phyloP scores from a whole-genome alignment of 2,329 filamentous ascomycete species.

The Aspergillus pseudotamarii region DNA sequence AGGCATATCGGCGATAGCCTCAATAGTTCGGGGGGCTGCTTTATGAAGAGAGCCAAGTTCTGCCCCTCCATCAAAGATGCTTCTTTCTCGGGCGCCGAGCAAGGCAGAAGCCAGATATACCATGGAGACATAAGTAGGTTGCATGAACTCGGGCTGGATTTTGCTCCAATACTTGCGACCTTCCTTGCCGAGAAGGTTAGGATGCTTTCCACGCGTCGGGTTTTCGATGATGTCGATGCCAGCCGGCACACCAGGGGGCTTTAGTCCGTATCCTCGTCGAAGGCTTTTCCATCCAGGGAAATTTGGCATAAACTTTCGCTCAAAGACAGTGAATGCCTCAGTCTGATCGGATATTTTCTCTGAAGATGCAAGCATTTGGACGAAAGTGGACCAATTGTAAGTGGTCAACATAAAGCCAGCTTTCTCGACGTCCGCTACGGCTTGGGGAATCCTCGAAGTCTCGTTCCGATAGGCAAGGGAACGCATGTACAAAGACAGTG shows the following conservation, averaged over 20 bases:
- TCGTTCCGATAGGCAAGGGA: slow-evolving; percentile 58
- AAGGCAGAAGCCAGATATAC: slow-evolving; percentile 47
- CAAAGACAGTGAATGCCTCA: slow-evolving; percentile 71
- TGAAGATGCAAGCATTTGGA: slow-evolving; percentile 67
- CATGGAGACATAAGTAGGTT: slow-evolving; percentile 49
- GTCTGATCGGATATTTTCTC: slow-evolving; percentile 57
- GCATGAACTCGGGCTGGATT: slow-evolving; percentile 43
- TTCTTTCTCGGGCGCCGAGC: slow-evolving; percentile 38
- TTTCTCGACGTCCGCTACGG: slow-evolving; percentile 59
- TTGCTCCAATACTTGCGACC: slow-evolving; percentile 38
- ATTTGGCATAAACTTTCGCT: slow-evolving; percentile 73
- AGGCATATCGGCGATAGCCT: slow-evolving; percentile 41
- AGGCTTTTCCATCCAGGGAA: slow-evolving; percentile 72
- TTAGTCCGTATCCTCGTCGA: slow-evolving; percentile 34
- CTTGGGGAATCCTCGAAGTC: slow-evolving; percentile 52
- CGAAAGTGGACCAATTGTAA: slow-evolving; percentile 78
- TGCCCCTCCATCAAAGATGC: slow-evolving; percentile 35
- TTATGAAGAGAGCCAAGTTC: slow-evolving; percentile 33
- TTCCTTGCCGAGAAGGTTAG: slow-evolving; percentile 33
- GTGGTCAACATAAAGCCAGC: slow-evolving; percentile 75
- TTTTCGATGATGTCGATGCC: slow-evolving; percentile 38
- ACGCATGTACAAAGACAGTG: slow-evolving; percentile 56
- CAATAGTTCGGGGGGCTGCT: slow-evolving; percentile 40
- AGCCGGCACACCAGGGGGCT: slow-evolving; percentile 31
- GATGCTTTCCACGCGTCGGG: slow-evolving; percentile 22